A percentile compares a stretch with the other conserved stretches of the same genome.
phyloP scores from a whole-genome alignment of 2,329 filamentous ascomycete species.

The Stagonosporopsis cucurbitacearum region DNA sequence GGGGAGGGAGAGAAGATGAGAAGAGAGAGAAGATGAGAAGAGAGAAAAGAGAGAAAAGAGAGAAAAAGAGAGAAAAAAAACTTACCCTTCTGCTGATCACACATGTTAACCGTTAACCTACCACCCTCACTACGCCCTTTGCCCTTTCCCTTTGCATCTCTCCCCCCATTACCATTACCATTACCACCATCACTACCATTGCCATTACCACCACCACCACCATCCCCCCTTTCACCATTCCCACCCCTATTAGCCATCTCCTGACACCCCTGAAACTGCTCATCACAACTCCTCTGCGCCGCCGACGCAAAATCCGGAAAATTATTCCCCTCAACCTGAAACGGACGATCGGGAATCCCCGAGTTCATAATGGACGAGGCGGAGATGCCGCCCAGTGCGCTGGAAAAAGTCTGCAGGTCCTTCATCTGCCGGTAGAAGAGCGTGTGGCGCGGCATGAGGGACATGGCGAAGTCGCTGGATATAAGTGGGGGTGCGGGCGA shows the following conservation, averaged over 20 bases:
- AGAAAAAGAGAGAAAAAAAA: neutral
- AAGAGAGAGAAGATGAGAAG: neutral
- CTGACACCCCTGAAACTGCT: constrained; percentile 67
- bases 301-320: constrained; percentile 65
- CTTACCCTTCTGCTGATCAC: constrained; percentile 35
- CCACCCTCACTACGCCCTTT: constrained; percentile 10
- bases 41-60: no score
- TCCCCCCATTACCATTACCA: neutral
- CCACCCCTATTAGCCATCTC: constrained; percentile 46
- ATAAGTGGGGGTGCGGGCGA: constrained; percentile 36
- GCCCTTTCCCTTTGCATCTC: neutral
- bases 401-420: constrained; percentile 49
- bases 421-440: constrained; percentile 43
- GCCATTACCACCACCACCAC: constrained; percentile 2
- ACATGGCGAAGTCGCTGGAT: constrained; percentile 27
- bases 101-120: constrained; percentile 27
- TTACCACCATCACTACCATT: neutral
- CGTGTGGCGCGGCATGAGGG: constrained; percentile 40
- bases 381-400: constrained; percentile 58
- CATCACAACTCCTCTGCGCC: constrained; percentile 66
- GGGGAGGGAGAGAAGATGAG: no score
- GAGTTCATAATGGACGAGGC: constrained; percentile 59
- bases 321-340: constrained; percentile 39
- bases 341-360: constrained; percentile 57
- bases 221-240: neutral